Evolutionary conservation across 1,284 basidiomycete genomes (phyloP).

Genomic region (Sutorius eximius): DNA sequence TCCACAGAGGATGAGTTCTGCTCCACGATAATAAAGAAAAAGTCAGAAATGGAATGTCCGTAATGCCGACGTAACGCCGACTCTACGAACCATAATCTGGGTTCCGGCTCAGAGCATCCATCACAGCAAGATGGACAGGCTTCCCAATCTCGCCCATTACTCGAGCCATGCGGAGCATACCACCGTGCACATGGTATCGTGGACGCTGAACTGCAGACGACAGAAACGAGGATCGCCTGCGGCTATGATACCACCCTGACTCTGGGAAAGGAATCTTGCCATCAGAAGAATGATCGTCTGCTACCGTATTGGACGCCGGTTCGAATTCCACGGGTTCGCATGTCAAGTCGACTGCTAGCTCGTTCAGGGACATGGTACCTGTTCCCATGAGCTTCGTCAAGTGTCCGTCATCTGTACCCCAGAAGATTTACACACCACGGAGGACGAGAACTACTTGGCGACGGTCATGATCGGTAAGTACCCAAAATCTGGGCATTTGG

Average conservation of each 20-base stretch:
- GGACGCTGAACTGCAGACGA: slow-evolving; percentile 18
- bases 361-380: slow-evolving; percentile 83
- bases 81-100: slow-evolving; percentile 60
- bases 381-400: slow-evolving; percentile 13
- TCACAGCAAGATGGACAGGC: slow-evolving; percentile 75
- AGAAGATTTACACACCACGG: slow-evolving; percentile 43
- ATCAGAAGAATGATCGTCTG: slow-evolving; percentile 30
- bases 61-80: not conserved
- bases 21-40: slow-evolving; percentile 4
- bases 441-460: slow-evolving; percentile 73
- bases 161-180: slow-evolving; percentile 76
- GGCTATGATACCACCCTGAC: slow-evolving; percentile 25
- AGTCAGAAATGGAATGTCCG: slow-evolving; percentile 1
- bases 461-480: slow-evolving; percentile 72
- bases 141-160: slow-evolving; percentile 77
- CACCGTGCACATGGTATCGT: slow-evolving; percentile 67
- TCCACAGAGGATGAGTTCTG: slow-evolving; percentile 75
- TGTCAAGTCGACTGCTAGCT: slow-evolving; percentile 79
- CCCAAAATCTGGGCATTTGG: slow-evolving; percentile 79
- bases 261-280: slow-evolving; percentile 33
- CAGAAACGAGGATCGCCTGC: slow-evolving; percentile 25
- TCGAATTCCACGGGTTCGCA: slow-evolving; percentile 71
- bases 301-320: slow-evolving; percentile 43
- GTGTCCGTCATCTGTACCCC: not conserved
- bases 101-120: slow-evolving; percentile 66